phyloP scores from a whole-genome alignment of 805 yeast genomes.

The Metschnikowia bowlesiae region DNA sequence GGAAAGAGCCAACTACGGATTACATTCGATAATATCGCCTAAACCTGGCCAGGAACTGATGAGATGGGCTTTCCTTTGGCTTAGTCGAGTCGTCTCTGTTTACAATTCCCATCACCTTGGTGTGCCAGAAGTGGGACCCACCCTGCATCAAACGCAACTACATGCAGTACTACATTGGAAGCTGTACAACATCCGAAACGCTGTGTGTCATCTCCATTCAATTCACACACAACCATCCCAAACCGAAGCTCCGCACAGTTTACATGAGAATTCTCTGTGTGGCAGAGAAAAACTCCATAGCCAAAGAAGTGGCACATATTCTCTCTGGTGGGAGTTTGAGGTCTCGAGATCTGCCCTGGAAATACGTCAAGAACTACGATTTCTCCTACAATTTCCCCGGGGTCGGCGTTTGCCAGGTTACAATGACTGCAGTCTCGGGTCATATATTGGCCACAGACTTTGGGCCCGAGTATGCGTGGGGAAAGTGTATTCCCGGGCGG shows the following conservation, averaged over 20 bases:
- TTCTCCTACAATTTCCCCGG: conserved; percentile 62
- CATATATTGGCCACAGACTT: conserved; percentile 70
- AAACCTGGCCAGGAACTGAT: no score
- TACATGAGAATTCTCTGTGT: conserved; percentile 80
- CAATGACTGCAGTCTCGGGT: conserved; percentile 92
- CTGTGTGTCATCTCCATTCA: background rate
- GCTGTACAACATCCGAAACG: background rate
- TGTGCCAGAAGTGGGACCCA: no score
- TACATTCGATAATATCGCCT: no score
- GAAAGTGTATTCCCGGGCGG: conserved; percentile 55
- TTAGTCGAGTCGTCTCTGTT: no score
- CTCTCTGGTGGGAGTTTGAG: conserved; percentile 67
- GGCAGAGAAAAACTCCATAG: conserved; percentile 95
- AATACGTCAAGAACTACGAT: conserved; percentile 76
- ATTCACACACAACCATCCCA: background rate
- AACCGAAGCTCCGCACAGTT: background rate
- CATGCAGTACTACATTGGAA: background rate
- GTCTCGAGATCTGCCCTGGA: conserved; percentile 47
- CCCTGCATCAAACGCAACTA: background rate
- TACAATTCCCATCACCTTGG: no score
- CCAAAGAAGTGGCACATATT: conserved; percentile 71
- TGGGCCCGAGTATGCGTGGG: conserved; percentile 60
- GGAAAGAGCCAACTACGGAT: no score
- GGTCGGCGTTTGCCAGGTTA: conserved; percentile 65
- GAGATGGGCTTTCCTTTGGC: no score